A percentile compares a stretch with the other conserved stretches of the same genome.
phyloP scores from a whole-genome alignment of 1,284 basidiomycete species.

The Moniliella sp. region DNA sequence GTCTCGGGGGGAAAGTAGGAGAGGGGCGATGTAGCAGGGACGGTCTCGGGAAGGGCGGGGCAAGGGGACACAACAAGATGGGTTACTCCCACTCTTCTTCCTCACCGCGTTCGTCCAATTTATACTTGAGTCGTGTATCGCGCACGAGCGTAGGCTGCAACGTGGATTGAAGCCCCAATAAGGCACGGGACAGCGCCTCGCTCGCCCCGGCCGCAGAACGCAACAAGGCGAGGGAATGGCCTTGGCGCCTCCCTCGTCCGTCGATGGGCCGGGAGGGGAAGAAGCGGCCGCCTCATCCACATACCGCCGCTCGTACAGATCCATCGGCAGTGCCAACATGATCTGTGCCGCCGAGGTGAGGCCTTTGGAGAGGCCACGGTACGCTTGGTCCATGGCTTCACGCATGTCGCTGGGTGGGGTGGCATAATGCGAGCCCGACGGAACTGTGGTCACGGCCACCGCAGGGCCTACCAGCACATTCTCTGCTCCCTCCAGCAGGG shows the following conservation, averaged over 20 bases:
- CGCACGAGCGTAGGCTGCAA: too few species aligned
- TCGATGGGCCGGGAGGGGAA: constrained; percentile 42
- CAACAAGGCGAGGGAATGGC: constrained; percentile 83
- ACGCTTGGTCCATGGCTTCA: constrained; percentile 74
- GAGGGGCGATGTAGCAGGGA: too few species aligned
- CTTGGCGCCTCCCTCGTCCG: constrained; percentile 71
- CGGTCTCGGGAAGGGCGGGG: too few species aligned
- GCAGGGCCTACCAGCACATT: constrained; percentile 46
- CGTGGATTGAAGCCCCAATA: too few species aligned
- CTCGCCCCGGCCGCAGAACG: constrained; percentile 90
- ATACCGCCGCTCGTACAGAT: constrained; percentile 55
- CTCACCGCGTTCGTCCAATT: too few species aligned
- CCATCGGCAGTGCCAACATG: constrained; percentile 93
- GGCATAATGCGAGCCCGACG: constrained; percentile 58
- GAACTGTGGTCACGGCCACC: not conserved
- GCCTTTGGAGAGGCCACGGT: constrained; percentile 46
- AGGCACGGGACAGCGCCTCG: constrained; percentile 77
- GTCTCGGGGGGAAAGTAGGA: too few species aligned
- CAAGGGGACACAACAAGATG: too few species aligned
- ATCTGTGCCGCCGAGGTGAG: constrained; percentile 80
- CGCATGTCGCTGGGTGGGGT: constrained; percentile 61
- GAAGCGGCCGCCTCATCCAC: not conserved
- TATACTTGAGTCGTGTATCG: too few species aligned
- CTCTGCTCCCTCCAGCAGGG: constrained; percentile 84
- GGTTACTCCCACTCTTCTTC: too few species aligned